Conservation (phyloP, 192 early-diverging fungal species). For the Backusella psychrophila region DNA sequence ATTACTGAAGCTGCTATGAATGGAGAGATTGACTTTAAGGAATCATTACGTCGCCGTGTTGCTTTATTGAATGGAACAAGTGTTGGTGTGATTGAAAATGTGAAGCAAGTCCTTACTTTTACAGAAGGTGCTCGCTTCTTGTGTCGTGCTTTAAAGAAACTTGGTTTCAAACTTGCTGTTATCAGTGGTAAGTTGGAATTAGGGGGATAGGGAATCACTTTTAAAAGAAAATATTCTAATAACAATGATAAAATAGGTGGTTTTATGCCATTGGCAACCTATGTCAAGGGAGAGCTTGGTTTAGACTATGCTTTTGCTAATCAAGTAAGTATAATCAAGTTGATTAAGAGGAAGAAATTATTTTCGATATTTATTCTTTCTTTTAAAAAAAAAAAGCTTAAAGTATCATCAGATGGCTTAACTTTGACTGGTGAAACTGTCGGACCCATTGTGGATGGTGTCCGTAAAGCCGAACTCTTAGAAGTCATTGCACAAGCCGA, state of each 20-base stretch:
- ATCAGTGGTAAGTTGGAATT: conserved; percentile 66
- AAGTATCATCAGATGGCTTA: conserved; percentile 81
- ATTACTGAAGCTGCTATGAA: conserved; percentile 98
- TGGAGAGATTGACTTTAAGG: conserved; percentile 97
- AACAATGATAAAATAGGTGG: conserved; percentile 56
- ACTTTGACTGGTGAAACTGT: conserved; percentile 83
- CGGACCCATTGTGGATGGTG: conserved; percentile 89
- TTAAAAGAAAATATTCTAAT: not conserved
- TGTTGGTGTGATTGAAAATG: conserved; percentile 72
- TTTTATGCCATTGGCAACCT: conserved; percentile 89
- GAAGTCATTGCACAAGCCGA: conserved; percentile 96
- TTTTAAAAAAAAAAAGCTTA: conserved; percentile 50
- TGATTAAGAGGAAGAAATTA: not conserved
- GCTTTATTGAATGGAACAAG: conserved; percentile 85
- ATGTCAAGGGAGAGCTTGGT: conserved; percentile 87
- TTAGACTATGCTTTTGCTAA: conserved; percentile 99
- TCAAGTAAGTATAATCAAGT: conserved; percentile 41
- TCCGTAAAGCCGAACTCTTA: conserved; percentile 91
- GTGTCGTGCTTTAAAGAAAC: conserved; percentile 83
- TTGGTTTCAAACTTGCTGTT: conserved; percentile 95
- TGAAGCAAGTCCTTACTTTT: conserved; percentile 76
- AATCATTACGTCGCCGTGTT: conserved; percentile 86
- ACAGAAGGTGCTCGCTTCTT: conserved; percentile 90
- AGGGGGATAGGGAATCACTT: not conserved
- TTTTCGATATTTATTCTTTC: not conserved